phyloP scores from a whole-genome alignment of 257 asterid genomes.

The Lantana camara region DNA sequence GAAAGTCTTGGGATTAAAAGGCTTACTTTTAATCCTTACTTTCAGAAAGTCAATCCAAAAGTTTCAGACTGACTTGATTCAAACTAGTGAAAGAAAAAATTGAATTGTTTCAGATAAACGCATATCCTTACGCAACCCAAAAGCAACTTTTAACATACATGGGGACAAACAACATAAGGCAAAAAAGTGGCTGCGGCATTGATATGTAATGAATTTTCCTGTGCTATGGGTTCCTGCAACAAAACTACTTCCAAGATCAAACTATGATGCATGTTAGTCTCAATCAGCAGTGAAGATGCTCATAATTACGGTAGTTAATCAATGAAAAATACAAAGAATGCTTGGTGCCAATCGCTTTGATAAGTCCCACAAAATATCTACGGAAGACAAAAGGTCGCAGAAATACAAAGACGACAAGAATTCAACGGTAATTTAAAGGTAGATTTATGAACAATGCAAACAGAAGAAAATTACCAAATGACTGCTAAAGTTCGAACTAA shows the following conservation, averaged over 20 bases:
- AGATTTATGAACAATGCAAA: constrained; percentile 23
- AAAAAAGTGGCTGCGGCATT: constrained; percentile 33
- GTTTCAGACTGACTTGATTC: constrained; percentile 8
- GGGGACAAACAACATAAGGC: constrained; percentile 16
- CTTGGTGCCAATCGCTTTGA: constrained; percentile 9
- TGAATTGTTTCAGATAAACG: neutral
- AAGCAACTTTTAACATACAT: neutral
- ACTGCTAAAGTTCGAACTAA: constrained; percentile 23
- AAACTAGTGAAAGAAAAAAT: constrained; percentile 6
- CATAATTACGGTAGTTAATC: constrained; percentile 6
- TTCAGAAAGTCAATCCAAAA: too few species aligned
- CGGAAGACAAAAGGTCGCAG: neutral
- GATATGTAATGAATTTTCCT: constrained; percentile 37
- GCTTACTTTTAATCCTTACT: too few species aligned
- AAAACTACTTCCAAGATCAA: constrained; percentile 38
- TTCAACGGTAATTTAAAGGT: constrained; percentile 17
- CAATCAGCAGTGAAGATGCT: constrained; percentile 12
- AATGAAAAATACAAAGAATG: constrained; percentile 17
- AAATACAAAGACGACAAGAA: neutral
- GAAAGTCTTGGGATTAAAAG: constrained; percentile 10
- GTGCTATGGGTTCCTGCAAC: constrained; percentile 49
- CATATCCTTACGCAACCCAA: constrained; percentile 17
- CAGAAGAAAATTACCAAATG: constrained; percentile 16
- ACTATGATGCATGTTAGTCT: constrained; percentile 39
- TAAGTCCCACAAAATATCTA: neutral